phyloP scores from a whole-genome alignment of 495 filamentous ascomycete genomes.

The Clohesyomyces aquaticus region DNA sequence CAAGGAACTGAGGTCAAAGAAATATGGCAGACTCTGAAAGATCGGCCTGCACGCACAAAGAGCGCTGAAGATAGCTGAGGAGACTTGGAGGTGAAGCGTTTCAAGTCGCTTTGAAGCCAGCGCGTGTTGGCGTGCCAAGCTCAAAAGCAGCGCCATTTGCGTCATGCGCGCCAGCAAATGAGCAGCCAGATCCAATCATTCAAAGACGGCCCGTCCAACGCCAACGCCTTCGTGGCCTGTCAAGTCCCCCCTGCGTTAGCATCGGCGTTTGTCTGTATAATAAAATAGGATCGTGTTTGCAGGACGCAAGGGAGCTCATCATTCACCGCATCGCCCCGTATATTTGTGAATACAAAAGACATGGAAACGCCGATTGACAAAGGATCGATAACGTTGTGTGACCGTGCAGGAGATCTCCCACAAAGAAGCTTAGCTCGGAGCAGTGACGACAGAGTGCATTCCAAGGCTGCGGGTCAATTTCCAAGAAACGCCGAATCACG shows the following conservation, averaged over 20 bases:
- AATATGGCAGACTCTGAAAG: background rate
- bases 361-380: background rate
- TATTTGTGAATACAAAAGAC: too few species aligned
- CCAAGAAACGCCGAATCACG: background rate
- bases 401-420: background rate
- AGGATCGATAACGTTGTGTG: conserved; percentile 6
- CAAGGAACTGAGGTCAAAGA: conserved; percentile 6
- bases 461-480: background rate
- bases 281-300: background rate
- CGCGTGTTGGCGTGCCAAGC: background rate
- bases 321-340: too few species aligned
- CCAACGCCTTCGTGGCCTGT: background rate
- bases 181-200: background rate
- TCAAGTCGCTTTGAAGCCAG: background rate
- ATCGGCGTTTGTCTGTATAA: background rate
- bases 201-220: background rate
- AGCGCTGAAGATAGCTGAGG: background rate
- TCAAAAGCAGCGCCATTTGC: conserved; percentile 1
- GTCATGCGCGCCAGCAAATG: background rate
- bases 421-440: conserved; percentile 3
- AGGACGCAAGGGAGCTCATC: background rate
- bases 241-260: background rate
- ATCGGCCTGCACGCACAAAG: background rate
- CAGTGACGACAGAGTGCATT: background rate
- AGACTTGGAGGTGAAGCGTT: conserved; percentile 1